Conservation (phyloP, 306 rosid species). For the Chamaecrista fasciculata region DNA sequence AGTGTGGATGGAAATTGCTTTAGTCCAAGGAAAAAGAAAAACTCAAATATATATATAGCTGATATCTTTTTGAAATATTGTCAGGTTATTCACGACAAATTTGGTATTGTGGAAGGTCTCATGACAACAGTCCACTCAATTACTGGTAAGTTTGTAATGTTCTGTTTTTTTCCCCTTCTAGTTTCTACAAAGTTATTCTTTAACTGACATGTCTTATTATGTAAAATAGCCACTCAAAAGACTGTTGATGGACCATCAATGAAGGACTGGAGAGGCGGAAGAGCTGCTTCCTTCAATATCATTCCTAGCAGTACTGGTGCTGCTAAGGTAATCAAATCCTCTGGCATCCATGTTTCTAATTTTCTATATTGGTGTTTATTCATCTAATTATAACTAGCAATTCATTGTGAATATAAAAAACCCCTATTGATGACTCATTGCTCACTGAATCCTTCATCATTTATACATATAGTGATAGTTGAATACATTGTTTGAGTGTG, state of each 20-base stretch:
- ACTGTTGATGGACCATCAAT: slow-evolving; percentile 72
- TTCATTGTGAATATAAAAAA: no score
- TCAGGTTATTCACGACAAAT: slow-evolving; percentile 73
- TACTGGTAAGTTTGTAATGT: slow-evolving; percentile 65
- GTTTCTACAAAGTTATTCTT: neutral
- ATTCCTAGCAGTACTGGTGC: slow-evolving; percentile 81
- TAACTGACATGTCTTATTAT: neutral
- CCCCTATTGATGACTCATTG: no score
- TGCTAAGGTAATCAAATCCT: slow-evolving; percentile 46
- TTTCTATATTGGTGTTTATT: no score
- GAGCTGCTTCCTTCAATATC: slow-evolving; percentile 75
- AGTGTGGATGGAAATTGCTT: neutral
- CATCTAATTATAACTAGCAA: no score
- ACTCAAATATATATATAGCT: neutral
- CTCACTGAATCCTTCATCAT: no score
- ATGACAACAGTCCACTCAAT: slow-evolving; percentile 90
- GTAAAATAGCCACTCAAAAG: slow-evolving; percentile 58
- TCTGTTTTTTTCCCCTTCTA: no score
- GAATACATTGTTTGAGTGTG: neutral
- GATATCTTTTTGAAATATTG: neutral
- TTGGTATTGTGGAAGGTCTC: slow-evolving; percentile 87
- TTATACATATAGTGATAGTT: no score
- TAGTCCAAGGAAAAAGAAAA: neutral
- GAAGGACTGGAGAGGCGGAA: slow-evolving; percentile 82
- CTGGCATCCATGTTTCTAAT: neutral